Percentiles rank a stretch among this genome's conserved stretches.
These are phyloP conservation scores for Asterochloris erici DNA, from an alignment of 139 green algal genomes.

Conservation along the genomic window DNA sequence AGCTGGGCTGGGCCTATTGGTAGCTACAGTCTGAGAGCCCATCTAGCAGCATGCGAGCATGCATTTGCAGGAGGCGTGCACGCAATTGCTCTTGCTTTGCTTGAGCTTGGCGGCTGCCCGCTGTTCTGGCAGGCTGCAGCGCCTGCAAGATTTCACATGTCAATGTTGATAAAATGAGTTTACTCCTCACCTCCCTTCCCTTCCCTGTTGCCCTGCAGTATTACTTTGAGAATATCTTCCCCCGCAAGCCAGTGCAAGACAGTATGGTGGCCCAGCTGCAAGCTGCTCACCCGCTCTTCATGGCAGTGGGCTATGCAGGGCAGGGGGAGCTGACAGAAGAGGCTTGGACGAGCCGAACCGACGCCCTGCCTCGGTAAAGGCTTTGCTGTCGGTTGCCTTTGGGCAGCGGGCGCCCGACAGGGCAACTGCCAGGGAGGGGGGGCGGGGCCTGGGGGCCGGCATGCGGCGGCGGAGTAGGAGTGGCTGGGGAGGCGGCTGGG, in stretches of 20 bases:
- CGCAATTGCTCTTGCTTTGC: no score
- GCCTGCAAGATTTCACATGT: no score
- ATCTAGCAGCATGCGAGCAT: no score
- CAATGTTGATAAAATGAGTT: no score
- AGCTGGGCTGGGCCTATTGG: no score
- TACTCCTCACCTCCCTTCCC: neutral
- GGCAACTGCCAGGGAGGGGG: conserved; percentile 62
- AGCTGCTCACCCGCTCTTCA: conserved; percentile 59
- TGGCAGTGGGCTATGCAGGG: conserved; percentile 76
- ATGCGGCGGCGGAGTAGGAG: conserved; percentile 15
- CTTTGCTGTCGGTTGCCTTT: conserved; percentile 74
- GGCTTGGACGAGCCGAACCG: conserved; percentile 63
- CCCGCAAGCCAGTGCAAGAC: conserved; percentile 82
- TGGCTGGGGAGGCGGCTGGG: no score
- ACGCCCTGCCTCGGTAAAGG: conserved; percentile 87
- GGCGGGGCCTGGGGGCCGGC: conserved; percentile 33
- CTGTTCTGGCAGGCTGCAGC: no score
- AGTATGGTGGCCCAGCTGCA: conserved; percentile 64
- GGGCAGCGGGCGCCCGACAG: conserved; percentile 91
- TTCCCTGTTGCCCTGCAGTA: conserved; percentile 62
- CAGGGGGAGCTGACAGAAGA: conserved; percentile 70
- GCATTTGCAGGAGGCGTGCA: no score
- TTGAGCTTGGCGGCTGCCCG: no score
- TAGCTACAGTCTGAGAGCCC: no score
- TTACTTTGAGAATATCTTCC: conserved; percentile 98